These are phyloP conservation scores for Madurella mycetomatis DNA, from an alignment of 2,329 filamentous ascomycete genomes.

Conservation along the genomic window DNA sequence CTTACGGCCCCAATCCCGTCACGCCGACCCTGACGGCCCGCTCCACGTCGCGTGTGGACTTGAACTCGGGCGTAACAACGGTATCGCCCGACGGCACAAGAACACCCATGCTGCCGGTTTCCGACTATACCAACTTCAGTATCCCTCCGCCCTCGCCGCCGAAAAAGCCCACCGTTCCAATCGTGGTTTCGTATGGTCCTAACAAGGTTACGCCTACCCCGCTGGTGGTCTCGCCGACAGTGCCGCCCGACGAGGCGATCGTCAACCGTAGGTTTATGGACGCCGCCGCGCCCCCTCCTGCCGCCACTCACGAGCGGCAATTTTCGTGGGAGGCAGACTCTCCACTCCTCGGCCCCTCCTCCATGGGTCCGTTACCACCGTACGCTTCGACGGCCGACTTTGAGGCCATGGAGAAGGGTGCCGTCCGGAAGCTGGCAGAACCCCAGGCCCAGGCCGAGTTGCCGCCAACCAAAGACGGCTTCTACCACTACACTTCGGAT, in stretches of 20 bases:
- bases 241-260: slow-evolving; percentile 24
- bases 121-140: slow-evolving; percentile 20
- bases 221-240: slow-evolving; percentile 20
- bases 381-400: slow-evolving; percentile 27
- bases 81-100: slow-evolving; percentile 19
- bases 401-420: slow-evolving; percentile 27
- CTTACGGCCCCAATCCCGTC: slow-evolving; percentile 29
- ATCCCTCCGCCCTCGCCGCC: slow-evolving; percentile 17
- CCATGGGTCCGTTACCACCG: slow-evolving; percentile 25
- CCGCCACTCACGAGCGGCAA: slow-evolving; percentile 13
- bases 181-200: slow-evolving; percentile 28
- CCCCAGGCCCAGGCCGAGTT: slow-evolving; percentile 26
- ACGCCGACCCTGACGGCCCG: slow-evolving; percentile 25
- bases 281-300: not conserved
- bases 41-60: slow-evolving; percentile 10
- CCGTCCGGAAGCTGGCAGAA: slow-evolving; percentile 24
- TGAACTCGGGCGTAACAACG: slow-evolving; percentile 12
- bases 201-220: slow-evolving; percentile 28
- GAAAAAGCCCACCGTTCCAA: slow-evolving; percentile 12
- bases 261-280: slow-evolving; percentile 16
- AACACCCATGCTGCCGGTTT: slow-evolving; percentile 14
- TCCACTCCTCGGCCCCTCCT: slow-evolving; percentile 12
- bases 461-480: slow-evolving; percentile 29
- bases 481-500: slow-evolving; percentile 22
- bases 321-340: slow-evolving; percentile 22